These are phyloP conservation scores for Fragilariopsis cylindrus DNA, from an alignment of 108 stramenopile species.

Conservation along the genomic window DNA sequence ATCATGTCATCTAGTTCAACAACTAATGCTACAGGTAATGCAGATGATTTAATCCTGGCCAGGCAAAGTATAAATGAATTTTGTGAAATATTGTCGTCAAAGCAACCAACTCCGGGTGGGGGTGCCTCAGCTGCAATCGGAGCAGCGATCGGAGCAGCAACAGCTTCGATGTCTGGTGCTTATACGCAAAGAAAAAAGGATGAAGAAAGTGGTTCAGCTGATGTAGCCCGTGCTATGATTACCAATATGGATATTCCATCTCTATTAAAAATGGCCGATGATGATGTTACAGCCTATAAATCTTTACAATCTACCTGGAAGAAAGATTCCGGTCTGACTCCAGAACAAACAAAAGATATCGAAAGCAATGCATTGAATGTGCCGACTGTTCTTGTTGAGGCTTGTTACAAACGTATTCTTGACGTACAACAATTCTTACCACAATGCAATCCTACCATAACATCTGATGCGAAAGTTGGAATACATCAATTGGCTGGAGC, in stretches of 20 bases:
- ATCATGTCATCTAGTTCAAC: background rate
- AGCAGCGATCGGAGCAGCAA: slow-evolving; percentile 72
- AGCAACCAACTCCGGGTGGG: slow-evolving; percentile 81
- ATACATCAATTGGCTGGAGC: slow-evolving; percentile 80
- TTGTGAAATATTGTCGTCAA: slow-evolving; percentile 53
- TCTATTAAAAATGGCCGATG: slow-evolving; percentile 58
- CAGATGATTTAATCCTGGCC: slow-evolving; percentile 9
- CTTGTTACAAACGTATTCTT: slow-evolving; percentile 59
- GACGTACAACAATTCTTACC: slow-evolving; percentile 66
- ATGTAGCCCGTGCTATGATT: slow-evolving; percentile 50
- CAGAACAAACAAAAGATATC: slow-evolving; percentile 59
- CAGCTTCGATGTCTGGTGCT: slow-evolving; percentile 72
- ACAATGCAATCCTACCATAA: slow-evolving; percentile 75
- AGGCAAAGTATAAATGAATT: slow-evolving; percentile 50
- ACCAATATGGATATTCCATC: slow-evolving; percentile 41
- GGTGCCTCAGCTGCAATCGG: slow-evolving; percentile 78
- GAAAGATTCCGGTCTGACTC: slow-evolving; percentile 48
- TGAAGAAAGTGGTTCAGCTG: slow-evolving; percentile 64
- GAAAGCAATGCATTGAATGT: slow-evolving; percentile 60
- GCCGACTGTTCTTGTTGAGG: slow-evolving; percentile 57
- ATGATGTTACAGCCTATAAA: slow-evolving; percentile 71
- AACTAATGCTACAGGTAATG: background rate
- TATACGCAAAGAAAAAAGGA: slow-evolving; percentile 82
- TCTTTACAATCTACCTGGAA: slow-evolving; percentile 77
- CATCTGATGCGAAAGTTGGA: slow-evolving; percentile 80